These are phyloP conservation scores for Inga laurina DNA, from an alignment of 306 rosid genomes.

Conservation along the genomic window DNA sequence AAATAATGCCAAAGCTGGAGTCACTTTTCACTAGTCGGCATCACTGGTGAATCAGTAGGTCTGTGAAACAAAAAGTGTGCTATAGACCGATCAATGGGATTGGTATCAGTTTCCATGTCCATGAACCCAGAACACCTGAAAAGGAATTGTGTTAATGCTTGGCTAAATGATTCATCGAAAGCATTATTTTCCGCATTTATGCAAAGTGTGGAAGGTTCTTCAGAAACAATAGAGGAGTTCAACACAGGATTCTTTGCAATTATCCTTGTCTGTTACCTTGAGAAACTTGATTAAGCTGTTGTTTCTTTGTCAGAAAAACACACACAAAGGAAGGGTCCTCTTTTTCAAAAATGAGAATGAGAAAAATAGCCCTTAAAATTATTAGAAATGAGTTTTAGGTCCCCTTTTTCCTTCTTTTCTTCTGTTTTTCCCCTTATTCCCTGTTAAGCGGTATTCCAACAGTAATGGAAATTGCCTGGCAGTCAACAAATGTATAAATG, in stretches of 20 bases:
- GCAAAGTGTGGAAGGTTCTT: not conserved
- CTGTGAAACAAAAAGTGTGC: conserved; percentile 89
- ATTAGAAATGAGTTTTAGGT: not conserved
- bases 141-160: conserved; percentile 15
- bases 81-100: conserved; percentile 86
- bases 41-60: conserved; percentile 55
- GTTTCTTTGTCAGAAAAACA: not conserved
- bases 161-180: conserved; percentile 27
- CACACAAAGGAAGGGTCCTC: not conserved
- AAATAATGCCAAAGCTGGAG: conserved; percentile 14
- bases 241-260: not conserved
- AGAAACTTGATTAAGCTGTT: not conserved
- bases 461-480: not conserved
- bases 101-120: conserved; percentile 80
- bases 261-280: not conserved
- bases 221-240: not conserved
- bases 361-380: not conserved
- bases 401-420: not conserved
- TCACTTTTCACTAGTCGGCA: conserved; percentile 35
- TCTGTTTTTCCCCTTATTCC: too few species aligned
- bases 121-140: conserved; percentile 65
- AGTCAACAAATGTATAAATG: not conserved
- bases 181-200: not conserved
- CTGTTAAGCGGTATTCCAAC: not conserved
- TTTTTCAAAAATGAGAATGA: not conserved